Conservation (phyloP, 73 alveolate genomes). For the Breviolum minutum region DNA sequence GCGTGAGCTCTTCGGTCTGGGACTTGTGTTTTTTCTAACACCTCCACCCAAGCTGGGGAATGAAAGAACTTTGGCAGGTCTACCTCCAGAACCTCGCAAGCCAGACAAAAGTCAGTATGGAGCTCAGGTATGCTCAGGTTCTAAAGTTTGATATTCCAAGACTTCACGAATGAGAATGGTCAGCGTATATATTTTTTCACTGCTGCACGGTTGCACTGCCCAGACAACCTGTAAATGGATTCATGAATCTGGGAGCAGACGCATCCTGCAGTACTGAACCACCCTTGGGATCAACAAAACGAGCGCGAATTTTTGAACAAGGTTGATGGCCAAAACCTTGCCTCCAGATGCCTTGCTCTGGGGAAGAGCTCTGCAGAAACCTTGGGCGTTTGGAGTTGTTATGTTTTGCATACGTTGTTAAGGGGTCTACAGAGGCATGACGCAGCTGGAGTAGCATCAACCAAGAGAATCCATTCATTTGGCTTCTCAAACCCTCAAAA, state of each 20-base stretch:
- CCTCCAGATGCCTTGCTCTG: conserved; percentile 89
- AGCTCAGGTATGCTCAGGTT: conserved; percentile 4
- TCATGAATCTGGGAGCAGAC: no score
- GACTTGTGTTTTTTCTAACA: neutral
- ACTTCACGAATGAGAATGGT: no score
- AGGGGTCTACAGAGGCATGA: no score
- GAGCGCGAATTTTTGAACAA: neutral
- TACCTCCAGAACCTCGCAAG: conserved; percentile 62
- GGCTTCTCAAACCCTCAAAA: neutral
- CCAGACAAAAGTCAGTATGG: neutral
- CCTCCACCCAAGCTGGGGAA: neutral
- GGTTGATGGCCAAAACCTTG: conserved; percentile 73
- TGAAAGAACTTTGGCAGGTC: neutral
- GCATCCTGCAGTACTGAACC: no score
- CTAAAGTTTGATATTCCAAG: no score
- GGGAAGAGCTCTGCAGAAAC: conserved; percentile 61
- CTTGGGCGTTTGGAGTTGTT: neutral
- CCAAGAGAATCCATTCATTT: neutral
- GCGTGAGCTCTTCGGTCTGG: conserved; percentile 79
- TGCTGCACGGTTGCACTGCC: no score
- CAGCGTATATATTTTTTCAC: no score
- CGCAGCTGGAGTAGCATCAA: neutral
- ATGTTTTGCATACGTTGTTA: neutral
- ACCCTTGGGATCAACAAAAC: no score
- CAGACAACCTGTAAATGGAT: no score